A percentile compares a stretch with the other conserved stretches of the same genome.
Evolutionary conservation across 2,329 filamentous ascomycete species (phyloP).

Genomic region (Pseudocercospora musae): DNA sequence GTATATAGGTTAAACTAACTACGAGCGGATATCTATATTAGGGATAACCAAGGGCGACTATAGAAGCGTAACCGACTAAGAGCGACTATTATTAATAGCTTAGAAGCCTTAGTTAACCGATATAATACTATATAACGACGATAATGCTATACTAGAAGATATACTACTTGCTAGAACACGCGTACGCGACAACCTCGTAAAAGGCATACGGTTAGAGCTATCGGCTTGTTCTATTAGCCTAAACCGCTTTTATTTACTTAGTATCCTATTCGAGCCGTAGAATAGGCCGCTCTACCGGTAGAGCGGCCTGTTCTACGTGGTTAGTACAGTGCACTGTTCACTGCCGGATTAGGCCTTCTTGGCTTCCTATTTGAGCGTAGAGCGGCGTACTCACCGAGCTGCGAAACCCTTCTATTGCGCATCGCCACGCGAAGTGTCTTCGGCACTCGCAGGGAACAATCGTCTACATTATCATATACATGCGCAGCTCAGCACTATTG

Average conservation of each 20-base stretch:
- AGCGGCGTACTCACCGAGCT: not conserved
- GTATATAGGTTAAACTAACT: no score
- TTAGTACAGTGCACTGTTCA: not conserved
- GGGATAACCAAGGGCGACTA: not conserved
- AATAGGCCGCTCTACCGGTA: not conserved
- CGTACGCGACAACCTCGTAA: not conserved
- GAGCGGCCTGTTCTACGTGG: not conserved
- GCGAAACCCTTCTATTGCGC: not conserved
- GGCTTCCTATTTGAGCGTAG: not conserved
- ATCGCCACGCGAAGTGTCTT: not conserved
- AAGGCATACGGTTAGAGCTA: not conserved
- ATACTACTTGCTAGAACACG: not conserved
- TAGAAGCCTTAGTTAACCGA: not conserved
- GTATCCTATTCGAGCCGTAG: not conserved
- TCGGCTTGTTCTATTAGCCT: not conserved
- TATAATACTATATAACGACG: not conserved
- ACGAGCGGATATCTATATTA: no score
- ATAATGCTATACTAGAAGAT: not conserved
- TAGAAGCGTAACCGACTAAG: not conserved
- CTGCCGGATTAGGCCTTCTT: not conserved
- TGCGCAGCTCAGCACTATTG: no score
- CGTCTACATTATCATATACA: not conserved
- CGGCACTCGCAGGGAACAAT: not conserved
- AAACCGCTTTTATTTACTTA: not conserved
- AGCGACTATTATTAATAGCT: not conserved